Base-by-base conservation (phyloP, 2,329 filamentous ascomycete genomes). In the Sarocladium brachiariae region DNA sequence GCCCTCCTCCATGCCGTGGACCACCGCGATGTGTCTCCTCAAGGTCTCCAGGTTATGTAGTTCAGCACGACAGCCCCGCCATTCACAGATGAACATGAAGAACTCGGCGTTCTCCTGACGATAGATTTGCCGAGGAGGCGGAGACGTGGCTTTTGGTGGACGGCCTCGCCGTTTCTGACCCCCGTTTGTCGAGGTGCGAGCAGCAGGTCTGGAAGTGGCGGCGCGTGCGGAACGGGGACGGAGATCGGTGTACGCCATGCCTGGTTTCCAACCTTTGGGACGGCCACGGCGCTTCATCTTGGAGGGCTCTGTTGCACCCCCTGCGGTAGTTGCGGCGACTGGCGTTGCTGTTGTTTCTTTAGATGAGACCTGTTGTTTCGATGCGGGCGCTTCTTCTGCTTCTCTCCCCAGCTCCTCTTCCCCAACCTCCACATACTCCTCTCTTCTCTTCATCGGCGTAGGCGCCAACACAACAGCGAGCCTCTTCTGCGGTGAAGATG, bases 21-120 rank as follows among this genome's bases (percentile, higher is more conserved):
- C 69, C 13, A 71, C 57, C 16, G 64, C 59, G 13, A 84, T 63
- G 55, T 85, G 81, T 51, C 65, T 68, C 21, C 75, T 70, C 35
- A 85, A 61, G 9, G 80, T 84, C 11, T 77, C 76, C 51, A 83
- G 63, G 57, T 85, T 85, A 48, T 83, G 79, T 41, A 85, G 66
- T 63, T 83, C 77, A 3, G 81, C 81, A 25, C 69, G 71, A 58
- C 81, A 85, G 0, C 68, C 68, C 19, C 65, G 55, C 81, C 81
- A 85, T 60, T 84, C 78, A 62, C 81, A 85, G 9, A 72, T 52
- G 58, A 80, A 85, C 2, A 70, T 62, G n/a, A 71, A 51, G 56
- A 76, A 83, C 4, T 63, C 64, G 5, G 75, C 70, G 19, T 69
- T 59, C 5, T 10, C 60, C 18, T 55, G 58, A 24, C 64, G 59